Base-by-base conservation (phyloP, 2,329 filamentous ascomycete genomes). In the Epichloe festucae region DNA sequence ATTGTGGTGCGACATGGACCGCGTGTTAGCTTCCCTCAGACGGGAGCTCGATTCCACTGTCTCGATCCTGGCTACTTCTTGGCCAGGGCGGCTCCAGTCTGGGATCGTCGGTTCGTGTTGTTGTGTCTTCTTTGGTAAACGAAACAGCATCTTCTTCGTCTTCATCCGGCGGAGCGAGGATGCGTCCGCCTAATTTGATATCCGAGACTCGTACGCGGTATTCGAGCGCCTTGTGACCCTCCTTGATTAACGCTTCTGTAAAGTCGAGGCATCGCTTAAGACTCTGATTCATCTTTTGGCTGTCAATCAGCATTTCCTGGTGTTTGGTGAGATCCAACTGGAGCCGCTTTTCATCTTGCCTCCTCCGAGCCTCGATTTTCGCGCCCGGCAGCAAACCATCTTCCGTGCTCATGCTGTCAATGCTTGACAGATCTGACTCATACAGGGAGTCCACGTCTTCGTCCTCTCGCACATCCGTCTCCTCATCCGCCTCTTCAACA, bases 201-300 rank as follows among this genome's bases (percentile, higher is more conserved):
- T 97, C 91, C 57, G 82, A 87, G 8, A 86, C 79, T 34, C 78
- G 78, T 27, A 96, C 87, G 53, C 79, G 76, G 63, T 95, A 95
- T 46, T 85, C 84, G 2, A 98, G 76, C 0, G 93, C 93, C 63
- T 88, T 91, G 62, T 83, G 86, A 5, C 86, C 93, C 59, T 96
- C 89, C 47, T 80, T 84, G 65, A 98, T 95, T 44, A 98, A 76
- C 56, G 87, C 84, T 63, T 98, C 91, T 0, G 90, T 94, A 79
- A 88, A 91, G 57, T 83, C 82, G 36, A 96, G 75, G 65, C 93
- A 98, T 46, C 88, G 79, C 66, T 89, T 94, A 45, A 98, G 77
- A 65, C 87, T 95, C 65, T 94, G 87, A 63, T 96, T 97, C 74
- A 97, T 89, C 70, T 89, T 94, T 62, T 96, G 89, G 58, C 86